These are phyloP conservation scores for Berkeleyomyces basicola DNA, from an alignment of 2,329 filamentous ascomycete genomes.

Conservation along the genomic window DNA sequence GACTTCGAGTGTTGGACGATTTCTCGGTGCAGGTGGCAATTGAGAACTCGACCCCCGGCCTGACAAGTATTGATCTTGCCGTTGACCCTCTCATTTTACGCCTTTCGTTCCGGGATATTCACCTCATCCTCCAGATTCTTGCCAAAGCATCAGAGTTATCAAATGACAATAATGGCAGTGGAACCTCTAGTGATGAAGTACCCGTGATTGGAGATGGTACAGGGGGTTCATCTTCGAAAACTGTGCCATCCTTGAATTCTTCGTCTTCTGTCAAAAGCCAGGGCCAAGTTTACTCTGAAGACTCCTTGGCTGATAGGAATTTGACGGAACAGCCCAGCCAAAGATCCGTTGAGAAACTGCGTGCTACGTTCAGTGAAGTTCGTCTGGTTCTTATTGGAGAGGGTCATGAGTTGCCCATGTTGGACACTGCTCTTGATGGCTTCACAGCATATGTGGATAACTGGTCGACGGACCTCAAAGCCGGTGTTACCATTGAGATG, in stretches of 20 bases:
- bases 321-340: slow-evolving; percentile 12
- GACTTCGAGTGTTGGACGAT: slow-evolving; percentile 85
- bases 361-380: slow-evolving; percentile 72
- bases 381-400: slow-evolving; percentile 91
- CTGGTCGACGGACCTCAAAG: slow-evolving; percentile 78
- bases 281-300: background rate
- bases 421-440: slow-evolving; percentile 84
- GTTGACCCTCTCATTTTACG: slow-evolving; percentile 83
- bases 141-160: slow-evolving; percentile 81
- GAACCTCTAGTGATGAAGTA: background rate
- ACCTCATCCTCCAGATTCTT: slow-evolving; percentile 84
- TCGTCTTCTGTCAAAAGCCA: background rate
- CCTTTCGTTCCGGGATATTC: slow-evolving; percentile 81
- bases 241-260: background rate
- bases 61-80: slow-evolving; percentile 70
- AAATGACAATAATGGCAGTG: slow-evolving; percentile 28
- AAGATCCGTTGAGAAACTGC: slow-evolving; percentile 53
- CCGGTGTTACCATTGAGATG: slow-evolving; percentile 78
- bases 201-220: background rate
- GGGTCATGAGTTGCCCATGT: slow-evolving; percentile 80
- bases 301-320: background rate
- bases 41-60: slow-evolving; percentile 46
- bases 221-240: background rate
- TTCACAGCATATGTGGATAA: slow-evolving; percentile 75
- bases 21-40: slow-evolving; percentile 85